phyloP scores from a whole-genome alignment of 2,329 filamentous ascomycete species.

The Colletotrichum liaoningense region DNA sequence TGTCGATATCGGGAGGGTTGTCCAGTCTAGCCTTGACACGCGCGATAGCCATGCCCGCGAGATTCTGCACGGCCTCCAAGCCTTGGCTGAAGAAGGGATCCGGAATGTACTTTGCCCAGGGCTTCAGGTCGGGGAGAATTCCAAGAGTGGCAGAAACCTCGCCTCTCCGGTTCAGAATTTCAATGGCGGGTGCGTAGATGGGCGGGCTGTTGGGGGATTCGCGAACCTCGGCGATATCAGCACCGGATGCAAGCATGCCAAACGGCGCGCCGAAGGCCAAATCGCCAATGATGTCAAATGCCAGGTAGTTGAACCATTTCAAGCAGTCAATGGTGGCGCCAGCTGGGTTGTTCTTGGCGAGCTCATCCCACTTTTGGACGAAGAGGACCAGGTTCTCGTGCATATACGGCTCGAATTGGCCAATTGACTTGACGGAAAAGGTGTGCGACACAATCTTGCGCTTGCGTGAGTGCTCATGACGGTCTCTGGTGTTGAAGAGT shows the following conservation, averaged over 20 bases:
- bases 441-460: conserved; percentile 90
- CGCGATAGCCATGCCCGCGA: conserved; percentile 89
- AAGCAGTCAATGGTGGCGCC: conserved; percentile 74
- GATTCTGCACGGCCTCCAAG: conserved; percentile 78
- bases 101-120: conserved; percentile 83
- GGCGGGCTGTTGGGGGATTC: conserved; percentile 68
- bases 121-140: conserved; percentile 78
- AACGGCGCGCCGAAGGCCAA: conserved; percentile 39
- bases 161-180: conserved; percentile 88
- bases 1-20: conserved; percentile 71
- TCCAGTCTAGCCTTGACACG: conserved; percentile 81
- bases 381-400: conserved; percentile 82
- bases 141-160: conserved; percentile 88
- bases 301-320: conserved; percentile 33
- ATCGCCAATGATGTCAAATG: conserved; percentile 39
- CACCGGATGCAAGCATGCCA: conserved; percentile 34
- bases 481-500: conserved; percentile 89
- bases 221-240: conserved; percentile 36
- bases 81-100: conserved; percentile 86
- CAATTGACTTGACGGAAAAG: conserved; percentile 84
- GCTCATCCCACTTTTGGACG: conserved; percentile 76
- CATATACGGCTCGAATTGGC: conserved; percentile 91
- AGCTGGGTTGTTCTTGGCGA: conserved; percentile 50
- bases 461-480: conserved; percentile 86
- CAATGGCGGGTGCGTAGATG: conserved; percentile 81